phyloP scores from a whole-genome alignment of 2,329 filamentous ascomycete species.

The Fusarium verrucosum region DNA sequence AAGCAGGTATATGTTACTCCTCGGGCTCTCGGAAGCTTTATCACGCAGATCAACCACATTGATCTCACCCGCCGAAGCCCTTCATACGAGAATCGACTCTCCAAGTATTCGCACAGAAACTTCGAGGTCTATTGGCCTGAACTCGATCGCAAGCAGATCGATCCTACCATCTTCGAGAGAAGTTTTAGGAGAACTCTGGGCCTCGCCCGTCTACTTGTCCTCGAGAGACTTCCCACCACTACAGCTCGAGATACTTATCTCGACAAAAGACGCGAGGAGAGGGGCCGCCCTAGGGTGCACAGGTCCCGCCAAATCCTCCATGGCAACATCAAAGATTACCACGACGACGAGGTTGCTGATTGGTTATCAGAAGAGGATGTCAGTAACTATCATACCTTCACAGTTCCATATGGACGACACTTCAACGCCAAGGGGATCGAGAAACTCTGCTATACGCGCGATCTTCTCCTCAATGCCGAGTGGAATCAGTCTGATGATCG shows the following conservation, averaged over 20 bases:
- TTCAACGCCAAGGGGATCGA: slow-evolving; percentile 78
- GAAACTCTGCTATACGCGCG: slow-evolving; percentile 82
- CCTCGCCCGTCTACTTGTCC: slow-evolving; percentile 79
- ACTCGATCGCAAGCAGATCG: slow-evolving; percentile 77
- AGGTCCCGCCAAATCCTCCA: slow-evolving; percentile 48
- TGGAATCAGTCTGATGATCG: slow-evolving; percentile 83
- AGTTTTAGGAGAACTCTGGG: slow-evolving; percentile 80
- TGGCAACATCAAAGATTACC: slow-evolving; percentile 81
- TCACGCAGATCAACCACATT: slow-evolving; percentile 83
- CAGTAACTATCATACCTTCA: slow-evolving; percentile 82
- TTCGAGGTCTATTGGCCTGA: slow-evolving; percentile 86
- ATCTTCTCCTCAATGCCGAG: slow-evolving; percentile 83
- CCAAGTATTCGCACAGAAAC: slow-evolving; percentile 84
- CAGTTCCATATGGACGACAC: slow-evolving; percentile 71
- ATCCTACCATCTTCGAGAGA: slow-evolving; percentile 87
- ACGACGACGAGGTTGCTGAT: slow-evolving; percentile 84
- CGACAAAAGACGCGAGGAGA: slow-evolving; percentile 73
- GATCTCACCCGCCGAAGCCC: slow-evolving; percentile 83
- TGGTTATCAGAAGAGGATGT: slow-evolving; percentile 82
- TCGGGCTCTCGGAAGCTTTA: slow-evolving; percentile 78
- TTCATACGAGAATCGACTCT: slow-evolving; percentile 86
- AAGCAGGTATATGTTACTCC: slow-evolving; percentile 82
- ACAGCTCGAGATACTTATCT: slow-evolving; percentile 75
- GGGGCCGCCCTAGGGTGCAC: slow-evolving; percentile 70
- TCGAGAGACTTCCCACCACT: slow-evolving; percentile 79